Evolutionary conservation across 768 basidiomycete species (phyloP).

Genomic region (Lactarius hengduanensis): DNA sequence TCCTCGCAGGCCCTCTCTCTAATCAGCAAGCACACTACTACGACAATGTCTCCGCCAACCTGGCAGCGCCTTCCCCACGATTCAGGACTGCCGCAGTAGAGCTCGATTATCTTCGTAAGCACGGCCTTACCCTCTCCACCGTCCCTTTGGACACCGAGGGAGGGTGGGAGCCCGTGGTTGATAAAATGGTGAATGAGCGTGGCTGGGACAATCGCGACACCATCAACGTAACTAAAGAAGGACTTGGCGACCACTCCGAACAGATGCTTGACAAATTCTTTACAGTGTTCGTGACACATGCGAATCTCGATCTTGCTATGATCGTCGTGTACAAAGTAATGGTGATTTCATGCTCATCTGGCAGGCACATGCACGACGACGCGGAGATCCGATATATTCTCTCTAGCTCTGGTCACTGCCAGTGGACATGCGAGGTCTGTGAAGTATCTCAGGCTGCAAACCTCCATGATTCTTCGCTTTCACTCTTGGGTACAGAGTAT

Average conservation of each 20-base stretch:
- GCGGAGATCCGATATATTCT: slow-evolving; percentile 92
- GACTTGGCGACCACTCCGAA: too few relatives aligned
- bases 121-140: slow-evolving; percentile 67
- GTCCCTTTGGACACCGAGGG: slow-evolving; percentile 56
- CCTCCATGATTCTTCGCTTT: neutral
- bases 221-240: too few relatives aligned
- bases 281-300: too few relatives aligned
- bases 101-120: slow-evolving; percentile 45
- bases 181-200: slow-evolving; percentile 62
- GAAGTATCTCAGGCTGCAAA: neutral
- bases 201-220: slow-evolving; percentile 37
- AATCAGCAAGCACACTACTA: slow-evolving; percentile 45
- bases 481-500: slow-evolving; percentile 47
- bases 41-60: slow-evolving; percentile 75
- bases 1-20: neutral
- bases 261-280: too few relatives aligned
- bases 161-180: slow-evolving; percentile 50
- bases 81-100: slow-evolving; percentile 57
- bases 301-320: neutral
- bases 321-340: neutral
- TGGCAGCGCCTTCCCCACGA: slow-evolving; percentile 69
- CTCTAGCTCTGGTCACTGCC: slow-evolving; percentile 81
- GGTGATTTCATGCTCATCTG: neutral
- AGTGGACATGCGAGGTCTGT: slow-evolving; percentile 71
- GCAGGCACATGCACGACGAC: slow-evolving; percentile 90